These are phyloP conservation scores for Pseudogymnoascus sp. DNA, from an alignment of 2,329 filamentous ascomycete genomes.

Conservation along the genomic window DNA sequence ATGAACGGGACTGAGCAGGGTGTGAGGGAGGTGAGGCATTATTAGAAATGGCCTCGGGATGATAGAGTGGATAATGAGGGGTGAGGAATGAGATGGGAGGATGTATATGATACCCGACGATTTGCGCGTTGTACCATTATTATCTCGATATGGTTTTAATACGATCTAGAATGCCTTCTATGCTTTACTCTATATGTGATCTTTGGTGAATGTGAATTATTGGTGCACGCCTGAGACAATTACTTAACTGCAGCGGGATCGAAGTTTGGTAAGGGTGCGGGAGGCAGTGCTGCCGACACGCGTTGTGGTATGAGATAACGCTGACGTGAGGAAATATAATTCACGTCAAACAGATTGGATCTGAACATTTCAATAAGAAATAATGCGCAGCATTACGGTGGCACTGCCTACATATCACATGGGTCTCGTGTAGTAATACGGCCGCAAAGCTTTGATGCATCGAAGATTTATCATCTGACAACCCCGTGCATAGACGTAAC, in stretches of 20 bases:
- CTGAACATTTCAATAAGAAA: neutral
- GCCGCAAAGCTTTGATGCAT: neutral
- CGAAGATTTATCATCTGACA: neutral
- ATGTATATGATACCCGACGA: neutral
- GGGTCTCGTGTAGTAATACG: neutral
- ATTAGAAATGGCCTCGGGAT: neutral
- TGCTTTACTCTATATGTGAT: neutral
- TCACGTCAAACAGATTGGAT: neutral
- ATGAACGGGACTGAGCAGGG: slow-evolving; percentile 70
- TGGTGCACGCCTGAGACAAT: neutral
- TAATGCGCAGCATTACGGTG: neutral
- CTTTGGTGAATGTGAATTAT: neutral
- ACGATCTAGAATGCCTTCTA: neutral
- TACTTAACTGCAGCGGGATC: neutral
- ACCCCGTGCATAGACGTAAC: neutral
- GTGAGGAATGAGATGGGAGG: neutral
- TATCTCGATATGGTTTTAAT: neutral
- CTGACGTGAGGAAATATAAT: neutral
- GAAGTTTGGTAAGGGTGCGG: neutral
- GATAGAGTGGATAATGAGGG: neutral
- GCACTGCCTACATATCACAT: neutral
- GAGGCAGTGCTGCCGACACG: neutral
- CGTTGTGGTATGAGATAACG: neutral
- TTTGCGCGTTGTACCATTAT: neutral
- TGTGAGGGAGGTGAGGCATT: slow-evolving; percentile 34